These are phyloP conservation scores for Ogataea hybrid DNA, from an alignment of 1,139 yeast species.

Conservation along the genomic window DNA sequence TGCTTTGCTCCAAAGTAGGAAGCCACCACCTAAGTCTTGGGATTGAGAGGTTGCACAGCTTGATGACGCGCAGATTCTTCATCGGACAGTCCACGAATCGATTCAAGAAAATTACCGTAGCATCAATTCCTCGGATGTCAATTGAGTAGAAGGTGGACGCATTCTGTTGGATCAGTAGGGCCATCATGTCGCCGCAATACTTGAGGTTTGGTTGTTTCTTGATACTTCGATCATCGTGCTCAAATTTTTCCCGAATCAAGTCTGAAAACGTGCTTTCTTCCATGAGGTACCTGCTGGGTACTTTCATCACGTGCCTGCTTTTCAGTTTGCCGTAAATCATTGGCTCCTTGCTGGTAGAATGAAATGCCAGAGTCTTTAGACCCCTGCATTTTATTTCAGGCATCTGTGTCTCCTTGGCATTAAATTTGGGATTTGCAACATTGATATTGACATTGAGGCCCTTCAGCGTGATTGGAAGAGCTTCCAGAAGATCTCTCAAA, in stretches of 20 bases:
- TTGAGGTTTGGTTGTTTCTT: slow-evolving; percentile 14
- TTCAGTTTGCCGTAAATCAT: slow-evolving; percentile 16
- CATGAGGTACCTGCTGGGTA: slow-evolving; percentile 10
- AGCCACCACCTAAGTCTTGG: slow-evolving; percentile 25
- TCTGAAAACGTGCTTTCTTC: slow-evolving; percentile 12
- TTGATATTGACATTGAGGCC: slow-evolving; percentile 16
- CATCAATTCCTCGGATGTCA: slow-evolving; percentile 22
- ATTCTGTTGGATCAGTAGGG: slow-evolving; percentile 12
- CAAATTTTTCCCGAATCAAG: slow-evolving; percentile 13
- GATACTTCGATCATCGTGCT: slow-evolving; percentile 11
- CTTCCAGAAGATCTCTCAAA: slow-evolving; percentile 9
- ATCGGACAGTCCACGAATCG: slow-evolving; percentile 1
- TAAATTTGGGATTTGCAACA: slow-evolving; percentile 10
- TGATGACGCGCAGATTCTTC: slow-evolving; percentile 14
- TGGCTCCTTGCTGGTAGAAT: slow-evolving; percentile 12
- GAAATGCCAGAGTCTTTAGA: slow-evolving; percentile 11
- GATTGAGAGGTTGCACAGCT: slow-evolving; percentile 21
- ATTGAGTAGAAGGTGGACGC: slow-evolving; percentile 13
- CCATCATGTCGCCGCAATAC: slow-evolving; percentile 15
- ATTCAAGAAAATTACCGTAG: slow-evolving; percentile 16
- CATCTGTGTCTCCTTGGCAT: slow-evolving; percentile 1
- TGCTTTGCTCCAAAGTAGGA: slow-evolving; percentile 16
- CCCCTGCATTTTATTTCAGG: slow-evolving; percentile 10
- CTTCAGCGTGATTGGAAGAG: slow-evolving; percentile 16
- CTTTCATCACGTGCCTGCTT: slow-evolving; percentile 14